Base-by-base conservation (phyloP, 768 basidiomycete genomes). In the Porphyrellus cyaneotinctus region DNA sequence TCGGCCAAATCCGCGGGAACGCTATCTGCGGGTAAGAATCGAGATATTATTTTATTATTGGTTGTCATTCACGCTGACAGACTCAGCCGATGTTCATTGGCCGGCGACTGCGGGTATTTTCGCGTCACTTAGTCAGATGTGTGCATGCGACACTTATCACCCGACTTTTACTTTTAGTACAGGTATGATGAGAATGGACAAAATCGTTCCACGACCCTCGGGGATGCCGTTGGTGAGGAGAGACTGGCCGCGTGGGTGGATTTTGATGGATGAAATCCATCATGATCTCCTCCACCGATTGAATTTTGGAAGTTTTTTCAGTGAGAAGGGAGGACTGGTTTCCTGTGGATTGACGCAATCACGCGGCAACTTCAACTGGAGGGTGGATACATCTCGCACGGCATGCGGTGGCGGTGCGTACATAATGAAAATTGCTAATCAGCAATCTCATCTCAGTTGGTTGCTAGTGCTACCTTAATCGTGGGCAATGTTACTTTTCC, bases 341-440 rank as follows among this genome's bases (percentile, higher is more conserved):
- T 61, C 23, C 54, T 54, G 24, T 66, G 53, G 56, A 58, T 60
- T 55, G 51, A 60, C 58, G 55, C 66, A 36, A 57, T 52, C 56
- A 57, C 60, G 63, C 54, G 53, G 23, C 54, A 49, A 32, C 52
- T 51, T 57, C 28, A 51, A 31, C 45, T 32, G 17, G 54, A 49
- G 38, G 57, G 51, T 54, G 62, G 52, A 49, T 57, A 48, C 59
- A 63, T 58, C 58, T 55, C 49, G 54, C 56, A 58, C 58, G 62
- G 58, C 59, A 53, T 59, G 52, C 51, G 42, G 69, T 63, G 65
- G 68, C 69, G 38, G 62, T 68, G 61, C 53, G 43, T 18, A 14
- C 26, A 57, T 58, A 66, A 64, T 63, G 66, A 61, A 65, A 63
- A 52, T 57, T 56, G 53, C 61, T 56, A 53, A 57, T 64, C 53